Evolutionary conservation across 2,329 filamentous ascomycete genomes (phyloP).

Genomic region (Colletotrichum viniferum): DNA sequence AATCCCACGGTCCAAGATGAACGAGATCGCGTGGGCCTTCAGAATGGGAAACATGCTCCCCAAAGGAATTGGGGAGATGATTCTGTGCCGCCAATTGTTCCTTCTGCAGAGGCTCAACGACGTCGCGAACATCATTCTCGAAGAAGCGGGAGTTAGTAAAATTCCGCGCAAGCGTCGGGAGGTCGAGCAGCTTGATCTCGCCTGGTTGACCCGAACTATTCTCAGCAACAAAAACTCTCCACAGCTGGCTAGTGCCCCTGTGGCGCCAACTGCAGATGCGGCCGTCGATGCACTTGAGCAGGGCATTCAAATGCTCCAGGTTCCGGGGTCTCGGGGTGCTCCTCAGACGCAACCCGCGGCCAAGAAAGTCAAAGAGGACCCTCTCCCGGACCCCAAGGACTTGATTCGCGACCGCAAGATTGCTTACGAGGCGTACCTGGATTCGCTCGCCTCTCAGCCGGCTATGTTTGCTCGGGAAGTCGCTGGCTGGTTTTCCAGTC

Average conservation of each 20-base stretch:
- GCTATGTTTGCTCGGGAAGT: slow-evolving; percentile 35
- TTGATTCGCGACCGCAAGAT: slow-evolving; percentile 37
- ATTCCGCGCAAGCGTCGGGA: not conserved
- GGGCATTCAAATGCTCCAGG: slow-evolving; percentile 24
- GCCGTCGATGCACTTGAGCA: slow-evolving; percentile 32
- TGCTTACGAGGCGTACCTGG: slow-evolving; percentile 36
- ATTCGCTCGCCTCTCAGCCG: slow-evolving; percentile 36
- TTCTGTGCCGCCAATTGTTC: slow-evolving; percentile 42
- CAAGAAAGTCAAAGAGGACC: slow-evolving; percentile 26
- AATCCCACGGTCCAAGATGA: slow-evolving; percentile 27
- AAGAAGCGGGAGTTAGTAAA: slow-evolving; percentile 33
- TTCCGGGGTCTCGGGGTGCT: not conserved
- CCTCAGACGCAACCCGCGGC: not conserved
- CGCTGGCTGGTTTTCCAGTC: slow-evolving; percentile 41
- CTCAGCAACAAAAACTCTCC: no score
- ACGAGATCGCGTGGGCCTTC: slow-evolving; percentile 26
- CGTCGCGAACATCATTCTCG: slow-evolving; percentile 47
- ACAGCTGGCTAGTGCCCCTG: slow-evolving; percentile 29
- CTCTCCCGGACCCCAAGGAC: slow-evolving; percentile 33
- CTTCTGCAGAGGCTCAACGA: slow-evolving; percentile 43
- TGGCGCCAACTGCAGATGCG: slow-evolving; percentile 29
- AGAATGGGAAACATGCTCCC: slow-evolving; percentile 29
- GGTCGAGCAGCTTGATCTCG: no score
- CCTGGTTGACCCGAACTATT: not conserved
- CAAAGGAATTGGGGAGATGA: slow-evolving; percentile 33